Percentiles rank a stretch among this genome's conserved stretches.
These are phyloP conservation scores for Coniochaeta sp. DNA, from an alignment of 2,329 filamentous ascomycete genomes.

Conservation along the genomic window DNA sequence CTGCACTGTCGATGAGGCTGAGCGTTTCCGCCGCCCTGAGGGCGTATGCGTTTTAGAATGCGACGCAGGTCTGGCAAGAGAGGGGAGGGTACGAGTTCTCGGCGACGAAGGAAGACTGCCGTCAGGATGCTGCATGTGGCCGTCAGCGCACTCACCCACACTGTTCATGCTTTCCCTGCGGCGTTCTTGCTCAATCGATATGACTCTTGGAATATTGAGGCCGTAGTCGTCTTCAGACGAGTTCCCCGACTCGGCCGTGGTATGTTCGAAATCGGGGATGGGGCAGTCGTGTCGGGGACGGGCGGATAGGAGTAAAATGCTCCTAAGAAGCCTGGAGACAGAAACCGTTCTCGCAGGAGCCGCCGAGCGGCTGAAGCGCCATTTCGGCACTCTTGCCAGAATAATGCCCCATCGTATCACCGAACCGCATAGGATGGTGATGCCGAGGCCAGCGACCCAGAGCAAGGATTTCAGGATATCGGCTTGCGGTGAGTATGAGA, in stretches of 20 bases:
- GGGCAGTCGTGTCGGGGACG: slow-evolving; percentile 21
- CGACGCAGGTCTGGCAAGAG: slow-evolving; percentile 22
- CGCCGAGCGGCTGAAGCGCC: slow-evolving; percentile 66
- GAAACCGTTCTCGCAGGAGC: slow-evolving; percentile 29
- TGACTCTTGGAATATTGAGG: neutral
- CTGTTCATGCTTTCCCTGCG: neutral
- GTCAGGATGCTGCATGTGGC: neutral
- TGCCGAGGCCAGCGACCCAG: slow-evolving; percentile 72
- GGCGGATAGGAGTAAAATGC: slow-evolving; percentile 21
- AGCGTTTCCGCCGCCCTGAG: slow-evolving; percentile 58
- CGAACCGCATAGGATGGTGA: slow-evolving; percentile 66
- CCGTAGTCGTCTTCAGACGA: slow-evolving; percentile 11
- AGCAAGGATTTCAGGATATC: slow-evolving; percentile 79
- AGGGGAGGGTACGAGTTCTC: slow-evolving; percentile 47
- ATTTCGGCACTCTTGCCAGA: slow-evolving; percentile 81
- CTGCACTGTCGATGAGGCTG: slow-evolving; percentile 55
- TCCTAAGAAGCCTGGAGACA: slow-evolving; percentile 40
- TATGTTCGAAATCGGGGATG: slow-evolving; percentile 19
- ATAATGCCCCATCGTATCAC: slow-evolving; percentile 79
- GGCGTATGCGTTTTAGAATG: slow-evolving; percentile 46
- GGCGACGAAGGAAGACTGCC: neutral
- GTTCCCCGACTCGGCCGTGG: slow-evolving; percentile 20
- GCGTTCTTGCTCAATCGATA: neutral
- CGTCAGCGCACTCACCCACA: neutral
- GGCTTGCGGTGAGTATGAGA: slow-evolving; percentile 74